A percentile compares a stretch with the other conserved stretches of the same genome.
These are phyloP conservation scores for Lathyrus oleraceus DNA, from an alignment of 306 rosid species.

Conservation along the genomic window DNA sequence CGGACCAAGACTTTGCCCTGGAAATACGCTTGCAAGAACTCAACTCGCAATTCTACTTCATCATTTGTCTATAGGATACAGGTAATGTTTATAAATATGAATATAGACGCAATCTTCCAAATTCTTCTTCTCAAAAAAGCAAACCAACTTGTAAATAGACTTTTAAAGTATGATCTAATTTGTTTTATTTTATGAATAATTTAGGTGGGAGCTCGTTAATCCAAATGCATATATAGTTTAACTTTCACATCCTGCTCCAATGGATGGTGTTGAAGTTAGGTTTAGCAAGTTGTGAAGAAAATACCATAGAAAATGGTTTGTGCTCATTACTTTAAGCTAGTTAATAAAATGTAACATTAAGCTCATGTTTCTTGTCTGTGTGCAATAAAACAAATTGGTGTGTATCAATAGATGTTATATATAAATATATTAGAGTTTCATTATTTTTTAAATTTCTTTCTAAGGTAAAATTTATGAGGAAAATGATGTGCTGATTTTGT, in stretches of 20 bases:
- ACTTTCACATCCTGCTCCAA: slow-evolving; percentile 44
- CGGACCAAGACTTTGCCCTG: slow-evolving; percentile 48
- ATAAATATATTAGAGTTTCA: too few relatives aligned
- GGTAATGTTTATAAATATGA: too few relatives aligned
- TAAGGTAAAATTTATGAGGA: too few relatives aligned
- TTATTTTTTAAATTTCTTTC: too few relatives aligned
- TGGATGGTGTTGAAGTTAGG: slow-evolving; percentile 37
- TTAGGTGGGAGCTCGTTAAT: slow-evolving; percentile 50
- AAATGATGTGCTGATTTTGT: too few relatives aligned
- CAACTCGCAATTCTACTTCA: slow-evolving; percentile 49
- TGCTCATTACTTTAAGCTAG: background rate
- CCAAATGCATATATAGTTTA: slow-evolving; percentile 37
- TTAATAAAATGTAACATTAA: background rate
- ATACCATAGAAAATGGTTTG: background rate
- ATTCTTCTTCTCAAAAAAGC: too few relatives aligned
- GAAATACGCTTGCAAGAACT: slow-evolving; percentile 48
- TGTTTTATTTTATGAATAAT: background rate
- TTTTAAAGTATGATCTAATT: too few relatives aligned
- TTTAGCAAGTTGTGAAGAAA: slow-evolving; percentile 41
- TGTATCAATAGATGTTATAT: too few relatives aligned
- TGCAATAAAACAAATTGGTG: too few relatives aligned
- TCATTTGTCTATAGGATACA: slow-evolving; percentile 47
- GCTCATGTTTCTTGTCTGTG: too few relatives aligned
- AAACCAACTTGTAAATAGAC: too few relatives aligned
- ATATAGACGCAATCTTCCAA: too few relatives aligned